These are phyloP conservation scores for Sporothrix schenckii DNA, from an alignment of 2,329 filamentous ascomycete species.

Conservation along the genomic window DNA sequence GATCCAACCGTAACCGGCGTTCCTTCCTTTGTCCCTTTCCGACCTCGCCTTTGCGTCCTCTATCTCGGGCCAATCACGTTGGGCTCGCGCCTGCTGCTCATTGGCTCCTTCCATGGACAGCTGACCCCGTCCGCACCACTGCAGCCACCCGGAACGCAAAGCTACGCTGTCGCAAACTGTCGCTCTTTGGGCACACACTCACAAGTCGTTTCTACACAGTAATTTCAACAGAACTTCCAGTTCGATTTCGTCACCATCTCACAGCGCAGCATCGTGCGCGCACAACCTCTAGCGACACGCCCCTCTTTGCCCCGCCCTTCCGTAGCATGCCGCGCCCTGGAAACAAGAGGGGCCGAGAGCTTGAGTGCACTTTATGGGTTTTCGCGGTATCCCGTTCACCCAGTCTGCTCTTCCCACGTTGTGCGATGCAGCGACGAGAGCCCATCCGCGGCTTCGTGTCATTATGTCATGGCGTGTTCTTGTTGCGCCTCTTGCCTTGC, in stretches of 20 bases:
- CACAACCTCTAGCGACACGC: slow-evolving; percentile 1
- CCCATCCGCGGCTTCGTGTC: slow-evolving; percentile 14
- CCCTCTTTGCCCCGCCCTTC: neutral
- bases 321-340: slow-evolving; percentile 7
- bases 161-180: too few species aligned
- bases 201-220: neutral
- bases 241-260: slow-evolving; percentile 19
- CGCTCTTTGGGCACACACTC: too few species aligned
- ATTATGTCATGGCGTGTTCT: slow-evolving; percentile 27
- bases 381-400: slow-evolving; percentile 36
- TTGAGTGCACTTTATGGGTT: neutral
- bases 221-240: neutral
- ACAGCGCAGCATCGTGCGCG: neutral
- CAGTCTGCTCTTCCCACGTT: slow-evolving; percentile 48
- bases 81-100: slow-evolving; percentile 28
- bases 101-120: slow-evolving; percentile 31
- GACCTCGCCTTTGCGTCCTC: slow-evolving; percentile 7
- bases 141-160: neutral
- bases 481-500: neutral
- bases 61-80: slow-evolving; percentile 35
- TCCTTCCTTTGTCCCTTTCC: slow-evolving; percentile 15
- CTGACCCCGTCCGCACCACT: neutral
- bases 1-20: neutral
- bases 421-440: slow-evolving; percentile 42
- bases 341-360: neutral